These are phyloP conservation scores for Cicer arietinum DNA, from an alignment of 306 rosid genomes.

Conservation along the genomic window DNA sequence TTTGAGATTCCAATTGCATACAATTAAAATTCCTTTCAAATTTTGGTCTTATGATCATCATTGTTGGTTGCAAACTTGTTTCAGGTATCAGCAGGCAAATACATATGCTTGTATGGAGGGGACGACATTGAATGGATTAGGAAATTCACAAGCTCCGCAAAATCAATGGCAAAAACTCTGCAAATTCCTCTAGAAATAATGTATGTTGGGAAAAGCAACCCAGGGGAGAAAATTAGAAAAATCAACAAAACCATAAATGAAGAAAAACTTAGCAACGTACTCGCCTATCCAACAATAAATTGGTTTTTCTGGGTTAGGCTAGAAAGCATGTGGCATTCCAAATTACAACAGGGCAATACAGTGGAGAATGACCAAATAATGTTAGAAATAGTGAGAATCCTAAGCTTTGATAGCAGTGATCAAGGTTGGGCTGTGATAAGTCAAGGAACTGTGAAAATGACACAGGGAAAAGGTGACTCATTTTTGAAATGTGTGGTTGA, in stretches of 20 bases:
- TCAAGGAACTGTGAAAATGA: slow-evolving; percentile 36
- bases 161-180: slow-evolving; percentile 42
- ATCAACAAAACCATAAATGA: slow-evolving; percentile 24
- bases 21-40: neutral
- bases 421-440: slow-evolving; percentile 54
- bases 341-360: slow-evolving; percentile 41
- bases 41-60: neutral
- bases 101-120: slow-evolving; percentile 73
- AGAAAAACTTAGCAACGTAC: slow-evolving; percentile 51
- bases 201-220: slow-evolving; percentile 65
- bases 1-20: neutral
- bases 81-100: slow-evolving; percentile 58
- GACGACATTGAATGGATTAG: slow-evolving; percentile 68
- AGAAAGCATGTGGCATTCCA: slow-evolving; percentile 70
- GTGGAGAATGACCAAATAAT: slow-evolving; percentile 49
- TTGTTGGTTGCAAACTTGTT: slow-evolving; percentile 1
- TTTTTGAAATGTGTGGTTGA: slow-evolving; percentile 38
- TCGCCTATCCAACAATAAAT: slow-evolving; percentile 45
- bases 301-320: slow-evolving; percentile 84
- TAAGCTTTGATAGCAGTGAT: slow-evolving; percentile 51
- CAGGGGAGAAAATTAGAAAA: slow-evolving; percentile 48
- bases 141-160: slow-evolving; percentile 49
- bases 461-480: slow-evolving; percentile 44
- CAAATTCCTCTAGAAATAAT: slow-evolving; percentile 56
- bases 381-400: slow-evolving; percentile 48